Evolutionary conservation across 805 yeast species (phyloP), one percentile per base, ranked within the genome.

Genomic region (Candida sonorensis): DNA sequence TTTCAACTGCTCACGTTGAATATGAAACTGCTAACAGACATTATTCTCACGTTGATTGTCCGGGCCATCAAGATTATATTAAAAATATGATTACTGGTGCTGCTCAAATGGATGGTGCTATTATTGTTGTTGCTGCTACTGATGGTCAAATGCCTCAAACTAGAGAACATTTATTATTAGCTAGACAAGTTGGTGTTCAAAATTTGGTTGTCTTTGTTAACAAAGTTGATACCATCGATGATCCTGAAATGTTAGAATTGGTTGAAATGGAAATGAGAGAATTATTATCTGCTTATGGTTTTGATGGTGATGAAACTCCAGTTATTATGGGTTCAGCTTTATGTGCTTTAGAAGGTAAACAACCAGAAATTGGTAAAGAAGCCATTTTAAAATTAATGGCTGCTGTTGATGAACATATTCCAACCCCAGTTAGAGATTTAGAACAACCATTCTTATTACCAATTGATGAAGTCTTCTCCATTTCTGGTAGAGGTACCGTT

Each of bases 191-290:
- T 61, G 98, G 98, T 76, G 95, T 92, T 48, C 94, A 90, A 69
- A 77, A 87, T 67, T 76, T 92, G 58, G 97, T 92, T 63, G 98
- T 92, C 33, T 92, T 84, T 53, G 97, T 92, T 40, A 92, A 92
- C 83, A 92, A 92, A 73, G 92, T 92, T 52, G 98, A 92, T 64
- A 83, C 95, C 51, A 77, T 92, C 58, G 97, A 92, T 59, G 98
- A 92, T 63, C 94, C 95, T 46, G 98, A 92, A 73, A 92, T 90
- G 97, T 75, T 92, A 62, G 98, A 92, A 73, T 79, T 92, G 53
- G 98, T 92, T 47, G 98, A 92, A 72, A 92, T 92, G 98, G 98
- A 92, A 74, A 92, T 92, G 98, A 83, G 98, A 70, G 98, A 92
- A 61, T 74, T 92, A 46, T 73, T 92, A 58, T 57, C 78, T 47